Evolutionary conservation across 2,329 filamentous ascomycete genomes (phyloP).

Genomic region (Colletotrichum sp.): DNA sequence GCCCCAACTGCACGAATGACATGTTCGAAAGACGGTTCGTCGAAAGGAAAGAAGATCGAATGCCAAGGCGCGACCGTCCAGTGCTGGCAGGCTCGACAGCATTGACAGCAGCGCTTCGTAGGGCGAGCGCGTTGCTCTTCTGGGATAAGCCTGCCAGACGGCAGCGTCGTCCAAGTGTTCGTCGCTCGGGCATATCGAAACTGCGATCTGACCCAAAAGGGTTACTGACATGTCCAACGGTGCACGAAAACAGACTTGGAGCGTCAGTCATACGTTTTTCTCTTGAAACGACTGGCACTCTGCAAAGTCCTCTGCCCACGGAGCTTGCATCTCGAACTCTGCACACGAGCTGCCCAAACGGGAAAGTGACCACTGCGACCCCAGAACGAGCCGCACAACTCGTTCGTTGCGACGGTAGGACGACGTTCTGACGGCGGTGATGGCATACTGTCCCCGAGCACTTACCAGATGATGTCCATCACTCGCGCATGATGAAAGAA

Average conservation of each 20-base stretch:
- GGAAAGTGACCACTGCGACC: not conserved
- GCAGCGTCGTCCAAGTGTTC: not conserved
- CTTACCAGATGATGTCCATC: not conserved
- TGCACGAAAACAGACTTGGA: not conserved
- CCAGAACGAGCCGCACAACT: not conserved
- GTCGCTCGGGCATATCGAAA: conserved; percentile 13
- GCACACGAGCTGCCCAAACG: not conserved
- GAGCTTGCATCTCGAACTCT: not conserved
- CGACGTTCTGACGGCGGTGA: not conserved
- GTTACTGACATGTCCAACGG: not conserved
- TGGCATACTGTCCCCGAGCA: not conserved
- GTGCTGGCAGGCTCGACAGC: not conserved
- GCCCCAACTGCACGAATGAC: not conserved
- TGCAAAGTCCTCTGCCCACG: not conserved
- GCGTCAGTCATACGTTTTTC: not conserved
- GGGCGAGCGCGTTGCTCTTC: not conserved
- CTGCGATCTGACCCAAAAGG: not conserved
- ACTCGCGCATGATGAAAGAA: not conserved
- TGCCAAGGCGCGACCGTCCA: conserved; percentile 1
- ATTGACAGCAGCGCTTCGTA: not conserved
- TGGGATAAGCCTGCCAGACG: not conserved
- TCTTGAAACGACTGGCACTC: not conserved
- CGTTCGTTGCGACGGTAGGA: not conserved
- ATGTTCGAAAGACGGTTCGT: not conserved
- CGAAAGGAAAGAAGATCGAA: not conserved